A percentile compares a stretch with the other conserved stretches of the same genome.
Evolutionary conservation across 2,329 filamentous ascomycete species (phyloP).

Genomic region (Cladobotryum mycophilum): DNA sequence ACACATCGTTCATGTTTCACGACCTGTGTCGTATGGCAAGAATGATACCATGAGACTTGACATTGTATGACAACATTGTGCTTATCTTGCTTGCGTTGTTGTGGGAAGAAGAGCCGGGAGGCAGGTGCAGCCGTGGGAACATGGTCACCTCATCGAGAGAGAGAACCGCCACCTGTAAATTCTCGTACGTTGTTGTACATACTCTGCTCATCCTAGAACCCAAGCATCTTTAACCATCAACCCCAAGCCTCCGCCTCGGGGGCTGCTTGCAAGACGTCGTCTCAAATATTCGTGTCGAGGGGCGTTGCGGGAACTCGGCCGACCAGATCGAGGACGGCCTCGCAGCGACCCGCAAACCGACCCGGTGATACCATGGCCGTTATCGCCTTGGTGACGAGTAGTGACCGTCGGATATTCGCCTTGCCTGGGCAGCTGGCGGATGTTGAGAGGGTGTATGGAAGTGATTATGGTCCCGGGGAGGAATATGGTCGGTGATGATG

Average conservation of each 20-base stretch:
- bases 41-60: conserved; percentile 4
- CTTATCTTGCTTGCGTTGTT: no score
- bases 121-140: no score
- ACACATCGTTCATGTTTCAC: not conserved
- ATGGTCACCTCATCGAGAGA: not conserved
- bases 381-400: conserved; percentile 14
- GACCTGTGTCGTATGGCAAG: conserved; percentile 3
- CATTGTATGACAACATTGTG: no score
- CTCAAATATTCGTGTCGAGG: conserved; percentile 22
- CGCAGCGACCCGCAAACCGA: conserved; percentile 6
- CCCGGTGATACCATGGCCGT: conserved; percentile 12
- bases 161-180: not conserved
- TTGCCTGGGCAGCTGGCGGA: conserved; percentile 12
- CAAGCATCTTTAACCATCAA: not conserved
- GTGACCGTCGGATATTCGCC: conserved; percentile 9
- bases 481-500: not conserved
- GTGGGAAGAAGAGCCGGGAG: not conserved
- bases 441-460: conserved; percentile 11
- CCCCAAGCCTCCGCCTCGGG: conserved; percentile 6
- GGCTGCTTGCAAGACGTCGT: conserved; percentile 20
- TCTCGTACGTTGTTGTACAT: not conserved
- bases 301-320: conserved; percentile 18
- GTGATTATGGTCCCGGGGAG: not conserved
- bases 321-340: conserved; percentile 8
- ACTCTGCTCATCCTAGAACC: not conserved